Evolutionary conservation across 1,284 basidiomycete genomes (phyloP), one percentile per base, ranked within the genome.

Genomic region (Ceratobasidium sp.): DNA sequence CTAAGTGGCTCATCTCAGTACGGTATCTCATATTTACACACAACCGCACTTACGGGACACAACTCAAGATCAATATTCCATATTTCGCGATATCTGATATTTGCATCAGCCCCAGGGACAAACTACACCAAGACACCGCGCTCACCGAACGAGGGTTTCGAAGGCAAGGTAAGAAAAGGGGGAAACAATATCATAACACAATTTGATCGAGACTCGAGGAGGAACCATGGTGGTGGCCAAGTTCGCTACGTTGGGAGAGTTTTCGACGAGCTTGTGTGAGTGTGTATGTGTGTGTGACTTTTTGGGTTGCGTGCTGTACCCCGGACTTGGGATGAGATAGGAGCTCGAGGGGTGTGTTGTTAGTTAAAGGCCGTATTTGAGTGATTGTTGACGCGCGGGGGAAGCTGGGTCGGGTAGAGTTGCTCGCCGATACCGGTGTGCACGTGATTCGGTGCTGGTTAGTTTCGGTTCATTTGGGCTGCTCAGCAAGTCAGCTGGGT

Each of bases 51-150:
- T 35, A 67, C 64, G n/a, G 64, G 64, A 26, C 23, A 55, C 6
- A 67, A 35, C n/a, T 67, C 64, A 28, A 67, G 50, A 44, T 67
- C 64, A n/a, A 67, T 67, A 43, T 67, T 67, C 64, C 64, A 67
- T 28, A 67, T 41, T 8, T 67, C 52, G 28, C 64, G 64, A 67
- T 67, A 67, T n/a, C 64, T 67, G 44, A 38, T 11, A 38, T 38
- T 38, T 38, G 38, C 16, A 54, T 52, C 49, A 32, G 43, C 23
- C 44, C 23, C 35, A n/a, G 35, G 23, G 26, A 49, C 23, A 26
- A n/a, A 2, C 47, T 38, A 38, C 35, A 38, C 35, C 35, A 11
- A n/a, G 4, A 38, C 35, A 38, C 35, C 35, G 35, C 14, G 11
- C 62, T 41, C 23, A 67, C 64, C 64, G 64, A 43, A 41, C 26